Conservation (phyloP, 2,329 filamentous ascomycete genomes). For the Aspergillus nomiae region DNA sequence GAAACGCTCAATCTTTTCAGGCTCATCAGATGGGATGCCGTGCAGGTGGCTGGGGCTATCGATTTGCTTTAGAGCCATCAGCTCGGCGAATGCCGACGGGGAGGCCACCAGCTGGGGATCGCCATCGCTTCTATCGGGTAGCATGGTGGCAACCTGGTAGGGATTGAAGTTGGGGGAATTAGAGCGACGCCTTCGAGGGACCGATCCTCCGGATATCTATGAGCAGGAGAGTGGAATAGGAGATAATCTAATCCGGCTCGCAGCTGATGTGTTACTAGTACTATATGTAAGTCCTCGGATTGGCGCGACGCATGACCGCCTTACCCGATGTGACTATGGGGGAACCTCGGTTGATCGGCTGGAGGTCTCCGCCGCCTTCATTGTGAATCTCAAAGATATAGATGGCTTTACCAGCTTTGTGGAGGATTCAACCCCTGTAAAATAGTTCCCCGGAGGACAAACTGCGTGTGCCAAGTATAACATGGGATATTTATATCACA, state of each 20-base stretch:
- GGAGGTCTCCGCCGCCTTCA: background rate
- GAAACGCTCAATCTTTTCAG: constrained; percentile 34
- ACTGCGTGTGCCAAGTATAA: background rate
- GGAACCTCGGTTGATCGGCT: constrained; percentile 6
- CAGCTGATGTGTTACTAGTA: background rate
- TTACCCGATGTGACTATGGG: constrained; percentile 2
- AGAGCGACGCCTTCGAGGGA: background rate
- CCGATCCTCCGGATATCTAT: background rate
- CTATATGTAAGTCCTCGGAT: background rate
- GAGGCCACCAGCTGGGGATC: constrained; percentile 14
- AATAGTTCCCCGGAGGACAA: background rate
- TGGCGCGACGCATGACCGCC: background rate
- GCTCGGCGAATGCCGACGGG: constrained; percentile 28
- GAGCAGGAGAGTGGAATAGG: background rate
- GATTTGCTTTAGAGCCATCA: constrained; percentile 36
- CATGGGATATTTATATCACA: background rate
- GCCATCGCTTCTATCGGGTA: constrained; percentile 6
- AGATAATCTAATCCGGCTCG: background rate
- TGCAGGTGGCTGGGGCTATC: constrained; percentile 13
- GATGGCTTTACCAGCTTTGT: background rate
- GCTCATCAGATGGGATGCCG: constrained; percentile 12
- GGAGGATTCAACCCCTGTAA: background rate
- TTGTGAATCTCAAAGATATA: background rate
- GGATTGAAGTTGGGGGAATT: background rate
- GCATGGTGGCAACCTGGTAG: constrained; percentile 16